Evolutionary conservation across 768 basidiomycete species (phyloP), one percentile per base, ranked within the genome.

Genomic region (Trametes punicea): DNA sequence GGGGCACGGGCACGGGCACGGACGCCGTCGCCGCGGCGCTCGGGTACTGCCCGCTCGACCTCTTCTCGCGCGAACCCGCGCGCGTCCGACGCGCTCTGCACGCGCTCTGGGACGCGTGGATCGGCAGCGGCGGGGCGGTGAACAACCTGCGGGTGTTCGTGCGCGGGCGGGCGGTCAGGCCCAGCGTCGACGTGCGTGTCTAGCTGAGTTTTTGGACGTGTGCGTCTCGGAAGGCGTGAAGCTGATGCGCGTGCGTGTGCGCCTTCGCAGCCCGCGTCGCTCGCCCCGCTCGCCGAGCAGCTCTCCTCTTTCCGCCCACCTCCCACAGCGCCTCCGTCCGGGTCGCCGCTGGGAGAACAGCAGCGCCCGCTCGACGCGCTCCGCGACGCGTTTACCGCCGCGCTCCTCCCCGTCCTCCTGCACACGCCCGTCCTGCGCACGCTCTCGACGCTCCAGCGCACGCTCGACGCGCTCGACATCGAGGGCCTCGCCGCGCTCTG

Each of bases 111-210:
- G 72, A 81, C 33, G 75, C 76, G 2, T 98, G 96, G 95, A 57
- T 73, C 27, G 68, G 69, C 15, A 87, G 81, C 52, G 70, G 81
- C 20, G 91, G 88, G 16, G 68, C 76, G 21, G 71, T 82, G 33
- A 98, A 97, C 71, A 98, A 93, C 67, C 77, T 96, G 65, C 84
- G 84, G 60, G 69, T 98, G 10, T 98, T 95, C 64, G 76, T 82
- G 9, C 67, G 77, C 18, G 93, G 94, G 7, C 75, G 76, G 61
- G 71, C 77, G 56, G 67, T 92, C 29, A 70, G 63, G 45, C 85
- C 91, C 68, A 71, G 26, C 74, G 85, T 6, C 9, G 48, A 57
- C 30, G 81, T 70, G 30, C 39, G 62, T 48, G n/a, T n/a, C n/a
- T n/a, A n/a, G n/a, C n/a, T n/a, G n/a, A n/a, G n/a, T n/a, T n/a